phyloP scores from a whole-genome alignment of 1,284 basidiomycete genomes.

The Blastosporella zonata region DNA sequence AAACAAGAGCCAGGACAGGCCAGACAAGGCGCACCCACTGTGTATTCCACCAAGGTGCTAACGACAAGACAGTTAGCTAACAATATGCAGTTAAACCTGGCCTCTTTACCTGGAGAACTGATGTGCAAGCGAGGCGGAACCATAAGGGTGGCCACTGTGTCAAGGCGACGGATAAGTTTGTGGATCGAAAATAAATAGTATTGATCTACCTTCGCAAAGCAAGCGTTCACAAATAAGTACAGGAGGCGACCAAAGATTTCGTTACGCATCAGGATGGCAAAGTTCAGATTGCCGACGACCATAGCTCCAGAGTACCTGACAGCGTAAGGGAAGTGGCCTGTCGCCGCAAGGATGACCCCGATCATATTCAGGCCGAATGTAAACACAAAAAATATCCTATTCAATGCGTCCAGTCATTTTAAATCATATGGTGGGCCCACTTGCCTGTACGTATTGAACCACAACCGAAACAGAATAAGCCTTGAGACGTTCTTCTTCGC shows the following conservation, averaged over 20 bases:
- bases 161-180: neutral
- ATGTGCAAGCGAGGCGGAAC: slow-evolving; percentile 68
- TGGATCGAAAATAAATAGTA: slow-evolving; percentile 2
- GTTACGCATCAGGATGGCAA: slow-evolving; percentile 49
- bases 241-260: slow-evolving; percentile 56
- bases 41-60: slow-evolving; percentile 78
- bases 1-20: slow-evolving; percentile 61
- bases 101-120: slow-evolving; percentile 68
- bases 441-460: slow-evolving; percentile 14
- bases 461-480: slow-evolving; percentile 6
- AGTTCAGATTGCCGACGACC: slow-evolving; percentile 53
- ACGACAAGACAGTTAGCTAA: too few species aligned
- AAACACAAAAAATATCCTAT: slow-evolving; percentile 67
- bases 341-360: slow-evolving; percentile 55
- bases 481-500: neutral
- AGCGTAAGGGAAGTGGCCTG: slow-evolving; percentile 66
- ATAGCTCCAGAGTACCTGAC: slow-evolving; percentile 57
- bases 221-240: slow-evolving; percentile 50
- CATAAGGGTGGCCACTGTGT: slow-evolving; percentile 66
- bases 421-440: neutral
- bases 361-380: slow-evolving; percentile 58
- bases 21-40: slow-evolving; percentile 67
- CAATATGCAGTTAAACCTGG: too few species aligned
- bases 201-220: slow-evolving; percentile 59
- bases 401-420: neutral